Conservation (phyloP, 129 eudicot species). For the Solidago caesia region DNA sequence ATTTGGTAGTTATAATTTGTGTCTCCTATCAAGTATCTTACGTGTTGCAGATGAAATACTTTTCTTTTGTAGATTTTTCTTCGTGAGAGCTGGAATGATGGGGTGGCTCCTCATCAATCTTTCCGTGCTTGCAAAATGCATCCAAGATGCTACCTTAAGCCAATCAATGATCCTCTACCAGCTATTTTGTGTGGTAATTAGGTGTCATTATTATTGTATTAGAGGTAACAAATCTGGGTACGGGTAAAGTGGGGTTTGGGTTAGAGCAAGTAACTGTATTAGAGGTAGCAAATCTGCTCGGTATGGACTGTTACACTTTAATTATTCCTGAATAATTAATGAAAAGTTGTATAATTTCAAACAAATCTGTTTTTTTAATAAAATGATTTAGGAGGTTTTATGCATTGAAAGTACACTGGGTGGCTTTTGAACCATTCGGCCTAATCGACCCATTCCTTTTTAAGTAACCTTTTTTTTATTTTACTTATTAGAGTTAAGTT, state of each 20-base stretch:
- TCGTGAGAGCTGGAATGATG: slow-evolving; percentile 99
- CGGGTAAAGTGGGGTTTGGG: not conserved
- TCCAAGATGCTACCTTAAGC: slow-evolving; percentile 56
- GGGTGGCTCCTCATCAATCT: slow-evolving; percentile 99
- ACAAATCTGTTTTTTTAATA: too few species aligned
- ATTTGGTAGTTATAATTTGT: not conserved
- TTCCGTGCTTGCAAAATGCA: slow-evolving; percentile 73
- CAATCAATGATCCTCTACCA: slow-evolving; percentile 93
- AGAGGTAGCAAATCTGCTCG: too few species aligned
- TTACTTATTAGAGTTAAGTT: too few species aligned
- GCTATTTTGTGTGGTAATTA: slow-evolving; percentile 71
- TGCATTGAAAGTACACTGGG: too few species aligned
- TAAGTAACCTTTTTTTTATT: too few species aligned
- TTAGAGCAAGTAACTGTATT: too few species aligned
- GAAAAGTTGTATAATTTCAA: too few species aligned
- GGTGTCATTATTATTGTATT: not conserved
- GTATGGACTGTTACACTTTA: too few species aligned
- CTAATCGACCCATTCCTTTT: too few species aligned
- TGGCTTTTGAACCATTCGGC: too few species aligned
- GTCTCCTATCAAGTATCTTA: not conserved
- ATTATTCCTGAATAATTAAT: too few species aligned
- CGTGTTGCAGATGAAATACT: not conserved
- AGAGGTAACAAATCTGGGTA: not conserved
- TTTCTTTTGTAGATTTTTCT: slow-evolving; percentile 72
- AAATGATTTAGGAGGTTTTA: too few species aligned